These are phyloP conservation scores for Wickerhamiella galacta DNA, from an alignment of 805 yeast species.

Conservation along the genomic window DNA sequence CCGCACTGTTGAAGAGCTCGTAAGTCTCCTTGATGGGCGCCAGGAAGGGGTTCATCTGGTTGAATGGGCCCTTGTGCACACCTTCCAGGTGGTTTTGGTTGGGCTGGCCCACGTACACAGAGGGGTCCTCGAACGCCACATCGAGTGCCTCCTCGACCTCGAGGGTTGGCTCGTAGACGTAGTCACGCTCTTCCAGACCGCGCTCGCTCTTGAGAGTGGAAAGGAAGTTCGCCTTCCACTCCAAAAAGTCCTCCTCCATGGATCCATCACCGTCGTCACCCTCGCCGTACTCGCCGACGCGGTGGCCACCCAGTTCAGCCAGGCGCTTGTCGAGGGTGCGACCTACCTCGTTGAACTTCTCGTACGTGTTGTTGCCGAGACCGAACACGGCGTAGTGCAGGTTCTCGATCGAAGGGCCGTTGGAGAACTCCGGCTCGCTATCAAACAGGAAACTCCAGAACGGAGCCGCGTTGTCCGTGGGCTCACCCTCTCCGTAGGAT, in stretches of 20 bases:
- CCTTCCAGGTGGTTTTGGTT: slow-evolving; percentile 35
- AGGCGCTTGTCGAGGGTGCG: slow-evolving; percentile 35
- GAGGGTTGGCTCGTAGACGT: slow-evolving; percentile 57
- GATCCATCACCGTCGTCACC: slow-evolving; percentile 95
- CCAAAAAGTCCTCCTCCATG: slow-evolving; percentile 83
- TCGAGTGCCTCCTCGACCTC: slow-evolving; percentile 19
- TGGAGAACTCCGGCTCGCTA: slow-evolving; percentile 34
- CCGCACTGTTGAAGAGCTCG: slow-evolving; percentile 50
- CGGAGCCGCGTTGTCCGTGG: slow-evolving; percentile 82
- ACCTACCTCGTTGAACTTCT: slow-evolving; percentile 71
- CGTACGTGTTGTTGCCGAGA: slow-evolving; percentile 88
- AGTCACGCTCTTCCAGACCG: slow-evolving; percentile 63
- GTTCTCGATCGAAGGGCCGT: slow-evolving; percentile 29
- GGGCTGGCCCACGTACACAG: slow-evolving; percentile 74
- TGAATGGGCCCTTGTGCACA: slow-evolving; percentile 48
- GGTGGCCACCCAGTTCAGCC: slow-evolving; percentile 48
- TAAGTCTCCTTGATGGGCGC: slow-evolving; percentile 44
- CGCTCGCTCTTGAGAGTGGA: slow-evolving; percentile 47
- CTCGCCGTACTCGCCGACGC: slow-evolving; percentile 63
- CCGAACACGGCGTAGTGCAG: slow-evolving; percentile 69
- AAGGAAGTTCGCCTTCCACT: slow-evolving; percentile 77
- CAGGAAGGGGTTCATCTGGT: slow-evolving; percentile 64
- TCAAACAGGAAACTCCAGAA: slow-evolving; percentile 50
- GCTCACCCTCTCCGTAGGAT: slow-evolving; percentile 97
- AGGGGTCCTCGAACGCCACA: slow-evolving; percentile 21